These are phyloP conservation scores for Hyparrhenia diplandra DNA, from an alignment of 176 grass and related monocot genomes.

Conservation along the genomic window DNA sequence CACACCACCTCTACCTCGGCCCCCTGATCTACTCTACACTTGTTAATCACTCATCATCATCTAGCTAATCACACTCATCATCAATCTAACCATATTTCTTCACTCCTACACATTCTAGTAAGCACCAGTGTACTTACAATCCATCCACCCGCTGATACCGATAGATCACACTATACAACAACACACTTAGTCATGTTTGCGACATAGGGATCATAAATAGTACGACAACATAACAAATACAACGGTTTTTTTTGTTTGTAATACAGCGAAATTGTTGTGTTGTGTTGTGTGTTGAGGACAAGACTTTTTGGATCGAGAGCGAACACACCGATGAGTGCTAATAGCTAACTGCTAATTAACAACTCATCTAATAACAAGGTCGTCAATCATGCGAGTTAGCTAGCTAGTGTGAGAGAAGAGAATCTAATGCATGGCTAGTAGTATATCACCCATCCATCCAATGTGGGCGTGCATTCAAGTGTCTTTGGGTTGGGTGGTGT, in stretches of 20 bases:
- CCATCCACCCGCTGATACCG: background rate
- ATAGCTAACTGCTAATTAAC: background rate
- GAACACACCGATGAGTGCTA: background rate
- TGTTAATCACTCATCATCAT: constrained; percentile 7
- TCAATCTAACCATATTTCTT: no score
- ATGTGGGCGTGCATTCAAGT: constrained; percentile 1
- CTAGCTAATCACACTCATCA: no score
- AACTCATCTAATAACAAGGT: background rate
- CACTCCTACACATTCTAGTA: background rate
- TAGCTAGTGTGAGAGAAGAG: background rate
- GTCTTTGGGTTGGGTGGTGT: background rate
- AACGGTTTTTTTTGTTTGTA: no score
- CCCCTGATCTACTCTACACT: background rate
- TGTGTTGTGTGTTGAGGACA: background rate
- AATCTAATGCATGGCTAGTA: background rate
- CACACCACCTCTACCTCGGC: background rate
- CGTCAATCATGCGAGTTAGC: background rate
- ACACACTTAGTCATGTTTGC: background rate
- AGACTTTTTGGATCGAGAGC: background rate
- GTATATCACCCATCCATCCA: background rate
- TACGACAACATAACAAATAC: background rate
- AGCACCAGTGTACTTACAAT: no score
- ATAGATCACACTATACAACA: no score
- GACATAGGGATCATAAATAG: background rate
- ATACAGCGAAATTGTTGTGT: background rate